Base-by-base conservation (phyloP, 148 eudicot species). In the Agrostemma githago region DNA sequence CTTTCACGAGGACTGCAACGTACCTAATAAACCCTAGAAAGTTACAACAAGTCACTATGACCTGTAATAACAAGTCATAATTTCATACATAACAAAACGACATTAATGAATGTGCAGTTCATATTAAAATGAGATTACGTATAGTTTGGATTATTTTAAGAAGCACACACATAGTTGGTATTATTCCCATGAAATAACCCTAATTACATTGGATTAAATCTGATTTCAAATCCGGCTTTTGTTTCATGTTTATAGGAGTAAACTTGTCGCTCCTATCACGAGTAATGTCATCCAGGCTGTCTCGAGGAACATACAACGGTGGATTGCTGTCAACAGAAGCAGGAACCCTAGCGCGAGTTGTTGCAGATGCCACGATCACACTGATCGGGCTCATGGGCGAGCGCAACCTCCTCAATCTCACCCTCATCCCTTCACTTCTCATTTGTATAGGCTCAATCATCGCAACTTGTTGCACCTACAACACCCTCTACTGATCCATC, bases 311-410 rank as follows among this genome's bases (percentile, higher is more conserved):
- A 14, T 94, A 88, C 84, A 94, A 94, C 41, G 97, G 98, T 3
- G 98, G 98, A 26, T 74, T 94, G 39, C 82, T 94, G 54, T 94
- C 98, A 15, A 94, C 98, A 0, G 98, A 94, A 87, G 98, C 98
- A 3, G 98, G 98, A 70, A 94, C 98, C 5, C 67, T 94, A 38
- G 98, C 98, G 3, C 86, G 98, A 74, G 98, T 94, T 60, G 83
- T 91, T 72, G 95, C 98, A 42, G 98, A 94, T 77, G 92, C 67
- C 20, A 88, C 98, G 2, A 94, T 94, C 68, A 94, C 98, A 7
- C 39, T 91, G 46, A 86, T 89, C 6, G 98, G 98, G 40, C 83
- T 81, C 63, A 76, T 88, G 83, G 97, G 95, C 2, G 81, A 84
- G 79, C 82, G 81, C 72, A 82, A 62, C 58, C 88, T 94, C 41